Evolutionary conservation across 1,139 yeast species (phyloP), one percentile per base, ranked within the genome.

Genomic region (Protomyces inundatus): DNA sequence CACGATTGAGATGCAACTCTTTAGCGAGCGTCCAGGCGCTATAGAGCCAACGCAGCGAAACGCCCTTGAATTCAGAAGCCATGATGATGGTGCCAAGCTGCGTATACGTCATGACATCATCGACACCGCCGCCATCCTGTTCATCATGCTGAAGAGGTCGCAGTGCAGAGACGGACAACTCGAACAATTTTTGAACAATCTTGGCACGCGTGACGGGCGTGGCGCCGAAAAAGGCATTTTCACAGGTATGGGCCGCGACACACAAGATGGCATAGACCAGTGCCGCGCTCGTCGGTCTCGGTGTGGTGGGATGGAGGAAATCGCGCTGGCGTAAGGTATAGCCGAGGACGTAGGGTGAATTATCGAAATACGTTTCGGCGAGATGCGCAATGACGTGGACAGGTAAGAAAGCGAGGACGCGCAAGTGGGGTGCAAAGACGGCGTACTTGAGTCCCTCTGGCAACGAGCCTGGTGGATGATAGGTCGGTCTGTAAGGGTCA

Each of bases 31-130:
- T 72, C 72, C 76, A 73, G 0, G 77, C 78, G 36, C 72, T 67
- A 53, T 73, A 71, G 77, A 79, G 76, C 80, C 81, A 78, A 37
- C 76, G 71, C 40, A 76, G 67, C 12, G 78, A 75, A 16, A 78
- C 74, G 54, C 76, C 75, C 50, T 78, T 75, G 67, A 73, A 76
- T 23, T 77, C 77, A 14, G 79, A 70, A 64, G 79, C 77, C 1
- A 80, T 77, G 65, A 76, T 75, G 30, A 76, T 71, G 23, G 77
- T 75, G 1, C 78, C 78, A 16, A 78, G 70, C 65, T 77, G 79
- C 6, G 75, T 69, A 36, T 73, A 71, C 2, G 78, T 73, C 23
- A 78, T 71, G 7, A 77, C 75, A 59, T 77, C 81, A 66, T 78
- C 80, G 48, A 77, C 69, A 0, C 73, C 69, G 6, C 75, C 77